Evolutionary conservation across 2,329 filamentous ascomycete genomes (phyloP).

Genomic region (Phaeophleospora eucalypticola): DNA sequence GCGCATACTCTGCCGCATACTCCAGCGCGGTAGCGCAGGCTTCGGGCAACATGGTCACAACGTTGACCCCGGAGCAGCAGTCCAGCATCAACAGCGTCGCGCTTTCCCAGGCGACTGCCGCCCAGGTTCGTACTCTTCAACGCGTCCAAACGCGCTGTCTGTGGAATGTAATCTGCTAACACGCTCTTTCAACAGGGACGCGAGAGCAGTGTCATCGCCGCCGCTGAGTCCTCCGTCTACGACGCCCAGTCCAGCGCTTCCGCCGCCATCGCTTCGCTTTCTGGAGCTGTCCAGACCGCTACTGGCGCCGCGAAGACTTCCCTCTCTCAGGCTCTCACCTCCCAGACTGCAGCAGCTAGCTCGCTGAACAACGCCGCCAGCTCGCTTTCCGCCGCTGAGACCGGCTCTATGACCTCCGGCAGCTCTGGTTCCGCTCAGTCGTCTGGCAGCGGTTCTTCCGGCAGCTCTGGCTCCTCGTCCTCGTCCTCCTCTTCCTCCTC

Average conservation of each 20-base stretch:
- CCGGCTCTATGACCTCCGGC: neutral
- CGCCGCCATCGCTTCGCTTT: slow-evolving; percentile 7
- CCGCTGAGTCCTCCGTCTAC: slow-evolving; percentile 12
- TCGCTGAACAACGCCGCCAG: slow-evolving; percentile 5
- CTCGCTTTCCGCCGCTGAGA: neutral
- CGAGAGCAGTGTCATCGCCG: slow-evolving; percentile 12
- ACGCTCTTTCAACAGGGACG: slow-evolving; percentile 6
- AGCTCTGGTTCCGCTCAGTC: neutral
- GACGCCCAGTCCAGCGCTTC: slow-evolving; percentile 11
- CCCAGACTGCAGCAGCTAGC: slow-evolving; percentile 6
- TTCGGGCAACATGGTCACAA: slow-evolving; percentile 9
- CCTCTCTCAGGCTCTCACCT: slow-evolving; percentile 3
- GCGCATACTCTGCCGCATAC: neutral
- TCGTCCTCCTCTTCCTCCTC: slow-evolving; percentile 6
- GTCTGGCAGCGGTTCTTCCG: too few species aligned
- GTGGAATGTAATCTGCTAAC: slow-evolving; percentile 3
- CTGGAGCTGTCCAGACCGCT: slow-evolving; percentile 8
- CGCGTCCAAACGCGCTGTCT: neutral
- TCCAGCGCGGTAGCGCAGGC: slow-evolving; percentile 1
- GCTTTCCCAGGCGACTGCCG: slow-evolving; percentile 10
- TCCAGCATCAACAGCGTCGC: slow-evolving; percentile 17
- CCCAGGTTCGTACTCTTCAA: slow-evolving; percentile 8
- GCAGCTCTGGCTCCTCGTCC: slow-evolving; percentile 4
- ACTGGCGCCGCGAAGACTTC: slow-evolving; percentile 10
- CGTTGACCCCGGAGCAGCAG: slow-evolving; percentile 10